Evolutionary conservation across 805 yeast genomes (phyloP).

Genomic region (Pichia manshurica): DNA sequence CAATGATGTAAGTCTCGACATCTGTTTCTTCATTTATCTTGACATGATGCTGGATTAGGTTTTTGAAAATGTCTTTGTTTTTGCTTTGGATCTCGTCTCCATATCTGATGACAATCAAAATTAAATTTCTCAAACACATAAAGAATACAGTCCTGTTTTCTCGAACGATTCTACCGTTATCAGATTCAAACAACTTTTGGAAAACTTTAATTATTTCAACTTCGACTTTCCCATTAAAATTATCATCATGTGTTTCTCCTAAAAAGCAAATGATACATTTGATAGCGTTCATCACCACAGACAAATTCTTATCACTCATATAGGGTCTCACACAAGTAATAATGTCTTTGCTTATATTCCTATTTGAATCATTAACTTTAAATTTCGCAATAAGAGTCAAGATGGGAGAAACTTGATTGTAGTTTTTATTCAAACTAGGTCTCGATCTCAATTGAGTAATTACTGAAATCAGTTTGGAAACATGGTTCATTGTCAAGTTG

Average conservation of each 20-base stretch:
- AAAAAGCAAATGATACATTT: constrained; percentile 7
- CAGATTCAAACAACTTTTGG: not conserved
- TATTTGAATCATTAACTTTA: not conserved
- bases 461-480: not conserved
- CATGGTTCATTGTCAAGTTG: not conserved
- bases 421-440: not conserved
- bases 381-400: constrained; percentile 3
- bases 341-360: not conserved
- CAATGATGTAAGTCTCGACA: constrained; percentile 84
- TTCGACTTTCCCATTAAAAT: not conserved
- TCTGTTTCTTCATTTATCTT: constrained; percentile 27
- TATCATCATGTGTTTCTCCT: not conserved
- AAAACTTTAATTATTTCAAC: constrained; percentile 1
- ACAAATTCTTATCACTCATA: not conserved
- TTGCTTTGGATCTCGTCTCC: not conserved
- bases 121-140: constrained; percentile 8
- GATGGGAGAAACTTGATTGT: constrained; percentile 58
- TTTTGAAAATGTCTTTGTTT: not conserved
- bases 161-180: not conserved
- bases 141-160: constrained; percentile 4
- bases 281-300: constrained; percentile 6
- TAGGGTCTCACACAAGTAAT: constrained; percentile 7
- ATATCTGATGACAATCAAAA: constrained; percentile 5
- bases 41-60: not conserved
- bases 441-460: constrained; percentile 15